These are phyloP conservation scores for Excoecaria agallocha DNA, from an alignment of 345 rosid species.

Conservation along the genomic window DNA sequence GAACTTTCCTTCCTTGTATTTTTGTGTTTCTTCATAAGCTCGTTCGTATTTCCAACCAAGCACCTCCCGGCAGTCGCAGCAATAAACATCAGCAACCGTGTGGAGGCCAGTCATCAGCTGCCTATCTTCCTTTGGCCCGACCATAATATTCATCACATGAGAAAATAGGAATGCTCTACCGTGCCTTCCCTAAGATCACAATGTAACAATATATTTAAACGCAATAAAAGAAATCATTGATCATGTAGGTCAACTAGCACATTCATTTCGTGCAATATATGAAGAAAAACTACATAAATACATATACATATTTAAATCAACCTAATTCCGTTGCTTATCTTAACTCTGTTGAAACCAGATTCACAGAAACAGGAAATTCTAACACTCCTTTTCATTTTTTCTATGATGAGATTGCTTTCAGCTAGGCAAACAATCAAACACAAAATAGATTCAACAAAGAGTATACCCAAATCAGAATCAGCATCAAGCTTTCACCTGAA, in stretches of 20 bases:
- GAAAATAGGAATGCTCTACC: constrained; percentile 27
- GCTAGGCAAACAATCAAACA: background rate
- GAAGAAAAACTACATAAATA: background rate
- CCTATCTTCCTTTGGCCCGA: constrained; percentile 25
- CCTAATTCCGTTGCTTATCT: background rate
- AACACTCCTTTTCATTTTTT: background rate
- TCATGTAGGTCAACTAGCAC: background rate
- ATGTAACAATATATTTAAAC: background rate
- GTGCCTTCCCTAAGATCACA: constrained; percentile 21
- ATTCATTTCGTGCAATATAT: background rate
- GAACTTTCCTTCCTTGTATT: constrained; percentile 28
- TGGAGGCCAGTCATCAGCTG: constrained; percentile 27
- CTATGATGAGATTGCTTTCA: background rate
- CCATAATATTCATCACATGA: constrained; percentile 19
- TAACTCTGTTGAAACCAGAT: background rate
- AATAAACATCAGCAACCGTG: constrained; percentile 25
- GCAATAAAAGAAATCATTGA: background rate
- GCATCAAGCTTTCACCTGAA: constrained; percentile 40
- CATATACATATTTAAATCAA: background rate
- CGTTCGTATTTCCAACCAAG: constrained; percentile 30
- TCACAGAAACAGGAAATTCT: background rate
- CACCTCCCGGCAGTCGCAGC: constrained; percentile 21
- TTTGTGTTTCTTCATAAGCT: constrained; percentile 24
- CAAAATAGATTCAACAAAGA: background rate
- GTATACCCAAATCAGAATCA: constrained; percentile 6